Base-by-base conservation (phyloP, 768 basidiomycete genomes). In the Boletus patriciae region DNA sequence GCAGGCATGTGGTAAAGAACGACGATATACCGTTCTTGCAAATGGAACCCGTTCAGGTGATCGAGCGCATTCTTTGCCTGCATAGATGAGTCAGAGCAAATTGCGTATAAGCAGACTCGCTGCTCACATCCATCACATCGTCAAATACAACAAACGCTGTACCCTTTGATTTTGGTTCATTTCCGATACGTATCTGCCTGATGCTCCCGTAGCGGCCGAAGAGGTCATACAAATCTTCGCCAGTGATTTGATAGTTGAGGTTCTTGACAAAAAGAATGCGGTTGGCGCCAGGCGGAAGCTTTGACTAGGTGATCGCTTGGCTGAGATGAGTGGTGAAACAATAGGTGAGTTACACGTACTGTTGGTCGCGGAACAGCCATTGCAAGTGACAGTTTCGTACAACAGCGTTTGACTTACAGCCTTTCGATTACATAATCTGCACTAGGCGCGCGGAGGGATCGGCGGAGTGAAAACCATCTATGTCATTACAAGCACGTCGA, bases 201-300 rank as follows among this genome's bases (percentile, higher is more conserved):
- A 99, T 91, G 65, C 91, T 91, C 46, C 96, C 96, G 76, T 98
- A 99, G 61, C 94, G 91, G 53, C 94, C 96, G 65, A 99, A 98
- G 60, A 98, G 79, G 76, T 98, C 96, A 73, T 98, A 98, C 64
- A 98, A 73, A 73, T 98, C 94, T 59, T 94, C 90, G 51, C 94
- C 94, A 33, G 87, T 93, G 62, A 94, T 94, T 72, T 87, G 86
- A 75, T 94, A 95, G 73, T 90, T 93, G 52, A 96, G 75, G 68
- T 96, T 96, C 74, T 95, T 95, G 27, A 94, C 91, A 65, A 94
- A 96, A 42, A 96, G 82, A 52, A 96, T 92, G 45, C 93, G 84
- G 69, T 94, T 94, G 18, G 92, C 93, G 52, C 92, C 92, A 25
- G 92, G 88, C 4, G 92, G 92, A n/a, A 94, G 83, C 69, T 93